These are phyloP conservation scores for Blastomyces gilchristii DNA, from an alignment of 2,329 filamentous ascomycete genomes.

Conservation along the genomic window DNA sequence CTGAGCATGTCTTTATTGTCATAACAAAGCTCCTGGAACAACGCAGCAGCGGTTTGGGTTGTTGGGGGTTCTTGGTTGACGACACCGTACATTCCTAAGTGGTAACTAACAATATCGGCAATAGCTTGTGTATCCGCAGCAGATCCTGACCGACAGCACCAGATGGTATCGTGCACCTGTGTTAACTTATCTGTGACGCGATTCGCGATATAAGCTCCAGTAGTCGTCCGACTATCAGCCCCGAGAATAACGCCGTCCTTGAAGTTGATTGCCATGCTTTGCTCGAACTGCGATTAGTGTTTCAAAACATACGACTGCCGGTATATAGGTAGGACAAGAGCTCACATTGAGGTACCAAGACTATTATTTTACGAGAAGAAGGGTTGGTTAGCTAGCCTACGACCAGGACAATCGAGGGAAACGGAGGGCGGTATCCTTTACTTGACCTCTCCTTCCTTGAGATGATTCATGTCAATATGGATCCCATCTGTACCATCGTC, in stretches of 20 bases:
- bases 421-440: slow-evolving; percentile 42
- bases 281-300: slow-evolving; percentile 11
- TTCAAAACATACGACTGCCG: slow-evolving; percentile 15
- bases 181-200: slow-evolving; percentile 99
- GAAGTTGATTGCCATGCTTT: slow-evolving; percentile 97
- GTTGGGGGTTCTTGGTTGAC: slow-evolving; percentile 82
- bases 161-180: slow-evolving; percentile 96
- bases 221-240: slow-evolving; percentile 94
- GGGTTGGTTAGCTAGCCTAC: not conserved
- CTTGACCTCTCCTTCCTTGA: slow-evolving; percentile 99
- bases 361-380: slow-evolving; percentile 37
- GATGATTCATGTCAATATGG: slow-evolving; percentile 94
- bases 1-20: slow-evolving; percentile 89
- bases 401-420: not conserved
- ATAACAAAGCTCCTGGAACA: slow-evolving; percentile 98
- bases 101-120: slow-evolving; percentile 94
- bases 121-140: slow-evolving; percentile 97
- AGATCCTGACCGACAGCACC: slow-evolving; percentile 97
- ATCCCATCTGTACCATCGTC: slow-evolving; percentile 67
- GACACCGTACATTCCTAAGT: slow-evolving; percentile 85
- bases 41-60: slow-evolving; percentile 85
- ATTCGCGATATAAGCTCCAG: slow-evolving; percentile 96
- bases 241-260: slow-evolving; percentile 95
- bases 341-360: slow-evolving; percentile 94
- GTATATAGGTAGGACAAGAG: slow-evolving; percentile 4